Evolutionary conservation across 1,139 yeast species (phyloP), one percentile per base, ranked within the genome.

Genomic region (Nakaseomyces kungkrabaensis): DNA sequence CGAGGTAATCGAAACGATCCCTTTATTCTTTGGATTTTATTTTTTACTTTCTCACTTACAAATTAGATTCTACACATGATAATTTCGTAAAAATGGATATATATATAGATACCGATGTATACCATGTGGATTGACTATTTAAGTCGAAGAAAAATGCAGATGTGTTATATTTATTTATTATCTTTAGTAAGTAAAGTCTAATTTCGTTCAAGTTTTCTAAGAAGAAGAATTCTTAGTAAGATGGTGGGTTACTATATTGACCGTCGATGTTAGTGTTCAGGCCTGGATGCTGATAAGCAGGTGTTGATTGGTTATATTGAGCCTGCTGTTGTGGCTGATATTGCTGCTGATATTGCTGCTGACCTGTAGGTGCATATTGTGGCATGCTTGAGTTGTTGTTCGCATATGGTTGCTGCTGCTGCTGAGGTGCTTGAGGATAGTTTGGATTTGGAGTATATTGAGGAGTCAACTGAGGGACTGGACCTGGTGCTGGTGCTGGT

Each of bases 261-360:
- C 31, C 42, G 22, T 38, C 42, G 8, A 38, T 24, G 11, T 25
- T 38, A 11, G 42, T 25, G n/a, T 41, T 29, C n/a, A 41, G 4
- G 10, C 44, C 44, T 7, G 44, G 44, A 17, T 41, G 44, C 27
- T 41, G 44, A 17, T 41, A 41, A 4, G 13, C 24, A 27, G 34
- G 10, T 9, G 22, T 10, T 24, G 43, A 26, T 26, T 26, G 31
- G 9, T 25, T 25, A 25, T 24, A 26, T 9, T 27, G 44, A 27
- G 44, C 5, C 7, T 41, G 34, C 9, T 44, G 57, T 43, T 43
- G 59, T 8, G 43, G 53, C 37, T 52, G 59, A 37, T 45, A 36
- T 17, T 36, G 38, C 25, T 13, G 38, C 1, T 13, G 5, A 7
- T 36, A 17, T 17, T 36, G 38, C 25, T 36, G 38, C 25, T 36